Conservation (phyloP, 2,329 filamentous ascomycete genomes). For the Chaetomium olivaceum region DNA sequence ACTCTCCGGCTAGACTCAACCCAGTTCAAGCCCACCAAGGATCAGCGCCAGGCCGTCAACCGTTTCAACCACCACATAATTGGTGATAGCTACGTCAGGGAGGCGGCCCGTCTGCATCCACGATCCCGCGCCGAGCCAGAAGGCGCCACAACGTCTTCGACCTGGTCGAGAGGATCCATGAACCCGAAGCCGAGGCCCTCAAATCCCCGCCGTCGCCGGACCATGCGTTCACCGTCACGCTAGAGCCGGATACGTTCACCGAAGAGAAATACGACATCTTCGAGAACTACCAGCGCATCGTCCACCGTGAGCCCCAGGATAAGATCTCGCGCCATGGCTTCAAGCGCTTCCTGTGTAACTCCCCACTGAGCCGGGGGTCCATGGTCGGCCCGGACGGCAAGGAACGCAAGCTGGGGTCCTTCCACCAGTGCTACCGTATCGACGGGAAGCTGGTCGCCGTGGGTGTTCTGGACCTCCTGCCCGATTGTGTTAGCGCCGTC, state of each 20-base stretch:
- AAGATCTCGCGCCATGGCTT: constrained; percentile 65
- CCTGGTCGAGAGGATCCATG: constrained; percentile 66
- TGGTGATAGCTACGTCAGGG: constrained; percentile 66
- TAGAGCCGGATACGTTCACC: constrained; percentile 70
- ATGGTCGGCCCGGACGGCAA: constrained; percentile 50
- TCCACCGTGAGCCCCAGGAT: constrained; percentile 66
- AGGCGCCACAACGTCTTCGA: constrained; percentile 68
- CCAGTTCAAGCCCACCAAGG: constrained; percentile 65
- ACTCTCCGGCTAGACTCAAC: constrained; percentile 71
- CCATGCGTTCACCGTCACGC: constrained; percentile 66
- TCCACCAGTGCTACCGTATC: constrained; percentile 78
- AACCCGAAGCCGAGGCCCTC: constrained; percentile 59
- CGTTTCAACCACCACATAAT: constrained; percentile 69
- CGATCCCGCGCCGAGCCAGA: constrained; percentile 64
- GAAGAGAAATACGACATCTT: constrained; percentile 75
- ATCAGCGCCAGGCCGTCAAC: constrained; percentile 75
- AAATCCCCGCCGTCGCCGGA: constrained; percentile 63
- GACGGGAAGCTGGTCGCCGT: constrained; percentile 75
- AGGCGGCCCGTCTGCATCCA: constrained; percentile 64
- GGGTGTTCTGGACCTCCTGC: constrained; percentile 74
- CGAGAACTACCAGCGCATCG: constrained; percentile 71
- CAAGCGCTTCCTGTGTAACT: constrained; percentile 70
- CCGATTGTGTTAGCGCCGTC: constrained; percentile 75
- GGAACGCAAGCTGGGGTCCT: constrained; percentile 65
- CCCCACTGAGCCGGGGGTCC: constrained; percentile 58